A percentile compares a stretch with the other conserved stretches of the same genome.
Evolutionary conservation across 768 basidiomycete species (phyloP).

Genomic region (Amanita phalloides): DNA sequence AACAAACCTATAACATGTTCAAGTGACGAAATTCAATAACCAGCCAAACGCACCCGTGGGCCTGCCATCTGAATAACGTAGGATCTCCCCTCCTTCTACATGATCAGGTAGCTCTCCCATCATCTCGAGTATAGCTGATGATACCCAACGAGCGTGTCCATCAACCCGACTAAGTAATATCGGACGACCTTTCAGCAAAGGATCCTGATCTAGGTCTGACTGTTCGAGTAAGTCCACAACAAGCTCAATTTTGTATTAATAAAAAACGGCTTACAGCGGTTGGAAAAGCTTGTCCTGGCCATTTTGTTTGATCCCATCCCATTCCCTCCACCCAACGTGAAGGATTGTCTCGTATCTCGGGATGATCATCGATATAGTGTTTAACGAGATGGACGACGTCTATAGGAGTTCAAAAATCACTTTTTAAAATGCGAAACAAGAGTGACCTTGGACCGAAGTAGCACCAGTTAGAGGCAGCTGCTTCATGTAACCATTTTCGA

Average conservation of each 20-base stretch:
- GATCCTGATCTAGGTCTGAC: slow-evolving; percentile 66
- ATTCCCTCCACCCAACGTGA: slow-evolving; percentile 71
- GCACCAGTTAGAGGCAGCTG: slow-evolving; percentile 55
- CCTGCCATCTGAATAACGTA: slow-evolving; percentile 36
- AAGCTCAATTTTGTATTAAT: neutral
- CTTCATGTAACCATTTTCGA: slow-evolving; percentile 63
- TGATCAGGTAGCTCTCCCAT: slow-evolving; percentile 42
- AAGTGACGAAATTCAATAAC: neutral
- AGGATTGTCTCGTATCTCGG: slow-evolving; percentile 41
- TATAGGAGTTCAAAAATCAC: slow-evolving; percentile 12
- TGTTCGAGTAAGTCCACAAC: slow-evolving; percentile 15
- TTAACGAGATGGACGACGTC: slow-evolving; percentile 58
- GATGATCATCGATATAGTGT: slow-evolving; percentile 43
- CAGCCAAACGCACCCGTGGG: slow-evolving; percentile 37
- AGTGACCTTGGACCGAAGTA: slow-evolving; percentile 45
- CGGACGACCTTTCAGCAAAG: slow-evolving; percentile 52
- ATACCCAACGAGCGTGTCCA: slow-evolving; percentile 83
- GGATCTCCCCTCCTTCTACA: slow-evolving; percentile 26
- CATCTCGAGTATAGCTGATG: slow-evolving; percentile 53
- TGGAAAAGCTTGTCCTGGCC: slow-evolving; percentile 56
- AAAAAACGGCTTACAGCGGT: slow-evolving; percentile 40
- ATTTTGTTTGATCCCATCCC: slow-evolving; percentile 92
- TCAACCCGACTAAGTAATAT: slow-evolving; percentile 76
- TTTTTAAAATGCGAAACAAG: neutral
- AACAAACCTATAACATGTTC: slow-evolving; percentile 44